These are phyloP conservation scores for Verticillium nonalfalfae DNA, from an alignment of 2,329 filamentous ascomycete species.

Conservation along the genomic window DNA sequence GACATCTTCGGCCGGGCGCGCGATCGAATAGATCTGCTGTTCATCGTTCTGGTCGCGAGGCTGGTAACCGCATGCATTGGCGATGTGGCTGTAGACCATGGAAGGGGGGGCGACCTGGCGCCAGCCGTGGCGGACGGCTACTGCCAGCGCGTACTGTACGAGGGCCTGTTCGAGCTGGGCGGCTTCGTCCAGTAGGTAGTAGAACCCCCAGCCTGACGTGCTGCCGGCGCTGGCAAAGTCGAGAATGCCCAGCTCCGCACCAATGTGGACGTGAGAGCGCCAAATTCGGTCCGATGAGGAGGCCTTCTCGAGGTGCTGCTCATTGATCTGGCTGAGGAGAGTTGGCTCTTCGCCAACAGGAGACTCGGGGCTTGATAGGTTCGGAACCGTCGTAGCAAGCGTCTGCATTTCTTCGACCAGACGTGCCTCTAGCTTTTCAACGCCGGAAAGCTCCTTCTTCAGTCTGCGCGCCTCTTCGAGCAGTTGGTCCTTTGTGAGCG, in stretches of 20 bases:
- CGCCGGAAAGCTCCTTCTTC: conserved; percentile 54
- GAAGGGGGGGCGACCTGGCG: conserved; percentile 76
- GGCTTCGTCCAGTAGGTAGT: conserved; percentile 87
- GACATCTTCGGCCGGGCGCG: conserved; percentile 58
- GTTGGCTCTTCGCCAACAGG: conserved; percentile 62
- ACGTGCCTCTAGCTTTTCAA: conserved; percentile 56
- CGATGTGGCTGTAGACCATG: conserved; percentile 88
- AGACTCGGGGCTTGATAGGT: conserved; percentile 72
- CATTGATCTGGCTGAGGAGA: conserved; percentile 74
- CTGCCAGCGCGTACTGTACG: conserved; percentile 73
- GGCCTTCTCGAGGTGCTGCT: conserved; percentile 41
- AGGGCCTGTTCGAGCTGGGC: conserved; percentile 93
- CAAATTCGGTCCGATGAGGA: conserved; percentile 38
- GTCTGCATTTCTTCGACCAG: conserved; percentile 61
- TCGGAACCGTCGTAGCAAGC: conserved; percentile 75
- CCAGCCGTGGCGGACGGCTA: conserved; percentile 72
- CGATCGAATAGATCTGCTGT: conserved; percentile 81
- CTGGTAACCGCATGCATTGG: conserved; percentile 87
- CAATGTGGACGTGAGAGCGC: conserved; percentile 81
- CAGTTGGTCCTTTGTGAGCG: conserved; percentile 42
- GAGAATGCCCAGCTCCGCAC: conserved; percentile 76
- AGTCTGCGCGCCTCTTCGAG: conserved; percentile 58
- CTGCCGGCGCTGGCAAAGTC: conserved; percentile 78
- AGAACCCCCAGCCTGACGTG: conserved; percentile 96
- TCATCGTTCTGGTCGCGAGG: conserved; percentile 86